Evolutionary conservation across 192 early-diverging fungal genomes (phyloP).

Genomic region (Linnemannia elongata): DNA sequence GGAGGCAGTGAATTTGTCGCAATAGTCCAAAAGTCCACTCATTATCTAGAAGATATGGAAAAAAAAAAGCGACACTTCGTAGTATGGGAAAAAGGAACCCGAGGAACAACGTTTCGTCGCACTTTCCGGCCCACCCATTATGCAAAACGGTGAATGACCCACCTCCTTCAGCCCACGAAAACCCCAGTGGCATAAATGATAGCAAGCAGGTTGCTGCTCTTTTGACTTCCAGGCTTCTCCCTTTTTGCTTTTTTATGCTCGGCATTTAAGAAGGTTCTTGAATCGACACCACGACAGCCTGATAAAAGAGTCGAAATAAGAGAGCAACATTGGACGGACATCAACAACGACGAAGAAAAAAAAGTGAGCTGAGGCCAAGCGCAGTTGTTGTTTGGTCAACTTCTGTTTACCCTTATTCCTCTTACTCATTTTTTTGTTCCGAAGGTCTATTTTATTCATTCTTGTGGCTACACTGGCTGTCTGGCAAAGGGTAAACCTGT

Average conservation of each 20-base stretch:
- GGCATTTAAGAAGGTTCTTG: background rate
- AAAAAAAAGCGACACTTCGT: background rate
- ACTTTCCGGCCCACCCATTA: background rate
- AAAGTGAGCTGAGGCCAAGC: slow-evolving; percentile 1
- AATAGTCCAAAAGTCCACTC: slow-evolving; percentile 9
- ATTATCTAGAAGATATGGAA: background rate
- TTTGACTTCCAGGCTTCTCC: background rate
- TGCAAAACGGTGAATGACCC: background rate
- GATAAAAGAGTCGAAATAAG: background rate
- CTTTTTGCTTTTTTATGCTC: background rate
- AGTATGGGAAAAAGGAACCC: background rate
- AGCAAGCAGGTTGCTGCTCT: background rate
- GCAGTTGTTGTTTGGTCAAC: background rate
- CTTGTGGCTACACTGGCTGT: background rate
- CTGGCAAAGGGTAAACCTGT: background rate
- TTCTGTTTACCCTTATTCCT: background rate
- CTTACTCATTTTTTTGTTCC: background rate
- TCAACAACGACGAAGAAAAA: background rate
- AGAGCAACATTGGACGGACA: background rate
- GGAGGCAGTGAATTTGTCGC: background rate
- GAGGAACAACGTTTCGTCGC: slow-evolving; percentile 1
- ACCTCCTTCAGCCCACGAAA: background rate
- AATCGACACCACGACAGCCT: background rate
- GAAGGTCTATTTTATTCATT: background rate
- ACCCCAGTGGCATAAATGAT: background rate